Percentiles rank a stretch among this genome's conserved stretches.
phyloP scores from a whole-genome alignment of 1,284 basidiomycete genomes.

The Trichosporon coremiiforme region DNA sequence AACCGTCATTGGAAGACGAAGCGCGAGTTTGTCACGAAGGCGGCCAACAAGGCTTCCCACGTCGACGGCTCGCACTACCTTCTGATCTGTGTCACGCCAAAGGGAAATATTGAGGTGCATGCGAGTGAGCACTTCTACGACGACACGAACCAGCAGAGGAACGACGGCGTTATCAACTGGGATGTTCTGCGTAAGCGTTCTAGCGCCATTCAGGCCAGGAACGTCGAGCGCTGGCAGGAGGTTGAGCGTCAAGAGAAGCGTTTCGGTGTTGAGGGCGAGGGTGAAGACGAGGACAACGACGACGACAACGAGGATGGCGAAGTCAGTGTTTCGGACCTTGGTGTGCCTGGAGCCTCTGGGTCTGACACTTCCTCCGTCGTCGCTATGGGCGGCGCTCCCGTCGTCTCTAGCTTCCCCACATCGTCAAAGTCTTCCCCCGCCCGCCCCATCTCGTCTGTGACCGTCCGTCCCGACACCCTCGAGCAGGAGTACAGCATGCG shows the following conservation, averaged over 20 bases:
- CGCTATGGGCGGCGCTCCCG: slow-evolving; percentile 32
- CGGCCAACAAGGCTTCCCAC: slow-evolving; percentile 58
- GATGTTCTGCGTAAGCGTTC: slow-evolving; percentile 32
- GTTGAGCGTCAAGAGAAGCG: slow-evolving; percentile 47
- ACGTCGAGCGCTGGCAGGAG: slow-evolving; percentile 36
- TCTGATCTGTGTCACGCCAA: slow-evolving; percentile 60
- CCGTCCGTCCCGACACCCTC: slow-evolving; percentile 42
- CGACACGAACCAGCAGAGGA: slow-evolving; percentile 40
- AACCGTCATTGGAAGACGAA: slow-evolving; percentile 62
- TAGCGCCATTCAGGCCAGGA: slow-evolving; percentile 27
- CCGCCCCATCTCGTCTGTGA: slow-evolving; percentile 40
- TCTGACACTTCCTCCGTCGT: slow-evolving; percentile 39
- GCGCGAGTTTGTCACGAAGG: slow-evolving; percentile 60
- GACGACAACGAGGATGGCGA: slow-evolving; percentile 37
- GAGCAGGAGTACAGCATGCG: slow-evolving; percentile 50
- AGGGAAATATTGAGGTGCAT: slow-evolving; percentile 61
- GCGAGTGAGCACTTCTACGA: slow-evolving; percentile 56
- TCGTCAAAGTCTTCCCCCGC: slow-evolving; percentile 34
- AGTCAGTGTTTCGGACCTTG: slow-evolving; percentile 19
- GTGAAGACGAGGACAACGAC: slow-evolving; percentile 39
- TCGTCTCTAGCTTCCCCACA: slow-evolving; percentile 30
- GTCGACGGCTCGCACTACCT: slow-evolving; percentile 62
- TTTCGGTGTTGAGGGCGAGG: slow-evolving; percentile 42
- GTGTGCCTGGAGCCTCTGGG: slow-evolving; percentile 16
- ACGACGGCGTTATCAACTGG: slow-evolving; percentile 44